Percentiles rank a stretch among this genome's conserved stretches.
These are phyloP conservation scores for Bipolaris bicolor DNA, from an alignment of 2,329 filamentous ascomycete genomes.

Conservation along the genomic window DNA sequence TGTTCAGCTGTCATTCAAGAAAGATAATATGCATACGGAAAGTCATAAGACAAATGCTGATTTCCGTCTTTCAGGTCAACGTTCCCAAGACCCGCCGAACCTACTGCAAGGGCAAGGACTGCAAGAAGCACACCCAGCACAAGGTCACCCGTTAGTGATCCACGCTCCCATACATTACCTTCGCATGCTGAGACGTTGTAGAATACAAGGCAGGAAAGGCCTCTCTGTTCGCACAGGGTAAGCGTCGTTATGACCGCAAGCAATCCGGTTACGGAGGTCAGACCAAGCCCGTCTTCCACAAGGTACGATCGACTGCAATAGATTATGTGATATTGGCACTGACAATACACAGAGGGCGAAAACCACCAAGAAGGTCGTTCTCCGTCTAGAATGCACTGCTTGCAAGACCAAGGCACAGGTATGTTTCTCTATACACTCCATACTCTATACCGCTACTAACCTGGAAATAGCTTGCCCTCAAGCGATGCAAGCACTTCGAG, in stretches of 20 bases:
- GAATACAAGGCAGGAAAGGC: constrained; percentile 97
- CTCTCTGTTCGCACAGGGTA: constrained; percentile 96
- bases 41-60: constrained; percentile 22
- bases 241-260: constrained; percentile 91
- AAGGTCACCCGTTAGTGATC: constrained; percentile 46
- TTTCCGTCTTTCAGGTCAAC: constrained; percentile 73
- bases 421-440: constrained; percentile 7
- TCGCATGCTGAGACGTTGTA: constrained; percentile 38
- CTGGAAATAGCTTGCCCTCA: constrained; percentile 87
- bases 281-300: constrained; percentile 99
- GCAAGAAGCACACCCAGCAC: constrained; percentile 62
- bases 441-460: constrained; percentile 22
- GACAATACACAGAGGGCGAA: constrained; percentile 80
- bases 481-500: constrained; percentile 99
- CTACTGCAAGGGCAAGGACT: constrained; percentile 96
- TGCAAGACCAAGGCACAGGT: constrained; percentile 70
- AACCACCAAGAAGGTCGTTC: constrained; percentile 99
- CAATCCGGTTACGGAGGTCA: constrained; percentile 99
- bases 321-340: constrained; percentile 7
- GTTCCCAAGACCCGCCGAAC: constrained; percentile 97
- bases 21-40: background rate
- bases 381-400: constrained; percentile 94
- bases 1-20: background rate
- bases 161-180: constrained; percentile 1
- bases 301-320: constrained; percentile 27